These are phyloP conservation scores for Saccharomyces hybrid DNA, from an alignment of 1,139 yeast species.

Conservation along the genomic window DNA sequence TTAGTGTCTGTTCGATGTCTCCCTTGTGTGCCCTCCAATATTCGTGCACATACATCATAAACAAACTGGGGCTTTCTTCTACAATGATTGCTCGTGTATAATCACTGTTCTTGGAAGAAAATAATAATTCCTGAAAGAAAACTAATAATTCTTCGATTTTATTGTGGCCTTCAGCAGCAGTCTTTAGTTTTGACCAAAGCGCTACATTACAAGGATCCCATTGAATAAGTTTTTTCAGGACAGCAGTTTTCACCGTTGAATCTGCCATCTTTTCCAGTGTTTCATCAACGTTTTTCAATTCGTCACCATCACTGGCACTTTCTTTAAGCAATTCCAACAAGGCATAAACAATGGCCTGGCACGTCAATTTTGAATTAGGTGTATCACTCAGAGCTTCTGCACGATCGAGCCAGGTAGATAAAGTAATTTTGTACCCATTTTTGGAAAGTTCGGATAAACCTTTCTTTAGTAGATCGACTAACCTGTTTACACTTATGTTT, in stretches of 20 bases:
- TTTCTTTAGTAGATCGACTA: conserved; percentile 41
- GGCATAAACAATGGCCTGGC: conserved; percentile 20
- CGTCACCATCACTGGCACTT: neutral
- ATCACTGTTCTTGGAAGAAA: conserved; percentile 20
- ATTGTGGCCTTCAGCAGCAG: conserved; percentile 37
- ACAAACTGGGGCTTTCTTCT: conserved; percentile 44
- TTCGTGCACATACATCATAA: conserved; percentile 69
- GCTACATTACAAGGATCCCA: conserved; percentile 42
- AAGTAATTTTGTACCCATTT: conserved; percentile 42
- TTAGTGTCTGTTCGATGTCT: conserved; percentile 46
- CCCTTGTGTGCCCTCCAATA: conserved; percentile 40
- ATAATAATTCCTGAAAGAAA: conserved; percentile 43
- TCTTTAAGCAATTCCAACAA: conserved; percentile 21
- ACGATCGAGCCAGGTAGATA: conserved; percentile 42
- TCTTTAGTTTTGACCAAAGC: conserved; percentile 50
- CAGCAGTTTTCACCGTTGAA: neutral
- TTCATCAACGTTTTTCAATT: neutral
- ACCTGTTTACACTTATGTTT: conserved; percentile 35
- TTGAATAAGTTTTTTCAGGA: conserved; percentile 25
- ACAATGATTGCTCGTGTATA: conserved; percentile 27
- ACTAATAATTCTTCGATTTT: conserved; percentile 35
- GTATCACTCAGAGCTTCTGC: conserved; percentile 37
- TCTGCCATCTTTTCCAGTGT: neutral
- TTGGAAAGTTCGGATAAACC: conserved; percentile 43
- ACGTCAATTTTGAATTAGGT: conserved; percentile 20